Percentiles rank a stretch among this genome's conserved stretches.
Conservation (phyloP, 768 basidiomycete genomes). For the Tulasnella calospora region DNA sequence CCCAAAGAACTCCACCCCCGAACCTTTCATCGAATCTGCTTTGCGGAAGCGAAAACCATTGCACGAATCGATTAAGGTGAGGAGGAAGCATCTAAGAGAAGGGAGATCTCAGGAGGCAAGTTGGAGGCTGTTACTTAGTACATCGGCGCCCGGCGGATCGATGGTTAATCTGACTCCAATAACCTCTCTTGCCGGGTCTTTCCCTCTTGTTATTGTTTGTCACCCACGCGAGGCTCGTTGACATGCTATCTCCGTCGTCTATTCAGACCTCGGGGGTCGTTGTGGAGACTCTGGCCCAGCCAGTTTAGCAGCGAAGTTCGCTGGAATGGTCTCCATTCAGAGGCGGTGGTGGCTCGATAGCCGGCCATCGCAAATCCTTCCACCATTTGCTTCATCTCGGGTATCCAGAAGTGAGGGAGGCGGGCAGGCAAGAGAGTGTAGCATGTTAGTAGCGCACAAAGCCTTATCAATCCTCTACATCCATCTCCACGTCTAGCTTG, state of each 20-base stretch:
- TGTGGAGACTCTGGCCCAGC: not conserved
- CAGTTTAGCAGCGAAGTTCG: not conserved
- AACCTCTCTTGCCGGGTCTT: too few species aligned
- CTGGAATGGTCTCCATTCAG: not conserved
- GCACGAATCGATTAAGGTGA: not conserved
- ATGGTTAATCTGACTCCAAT: not conserved
- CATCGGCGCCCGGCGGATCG: slow-evolving; percentile 70
- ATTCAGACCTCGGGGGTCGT: not conserved
- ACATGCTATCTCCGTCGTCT: not conserved
- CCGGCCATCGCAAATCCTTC: not conserved
- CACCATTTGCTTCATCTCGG: not conserved
- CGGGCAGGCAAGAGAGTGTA: not conserved
- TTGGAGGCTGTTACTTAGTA: slow-evolving; percentile 93
- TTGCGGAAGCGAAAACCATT: not conserved
- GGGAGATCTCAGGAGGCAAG: slow-evolving; percentile 44
- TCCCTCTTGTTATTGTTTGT: not conserved
- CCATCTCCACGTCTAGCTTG: not conserved
- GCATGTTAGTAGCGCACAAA: not conserved
- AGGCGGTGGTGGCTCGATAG: not conserved
- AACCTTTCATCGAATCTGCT: not conserved
- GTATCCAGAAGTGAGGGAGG: not conserved
- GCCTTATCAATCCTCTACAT: not conserved
- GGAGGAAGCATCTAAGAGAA: not conserved
- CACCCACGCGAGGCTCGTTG: not conserved
- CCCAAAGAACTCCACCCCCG: not conserved